Evolutionary conservation across 2,329 filamentous ascomycete genomes (phyloP).

Genomic region (Sordariomycetes sp.): DNA sequence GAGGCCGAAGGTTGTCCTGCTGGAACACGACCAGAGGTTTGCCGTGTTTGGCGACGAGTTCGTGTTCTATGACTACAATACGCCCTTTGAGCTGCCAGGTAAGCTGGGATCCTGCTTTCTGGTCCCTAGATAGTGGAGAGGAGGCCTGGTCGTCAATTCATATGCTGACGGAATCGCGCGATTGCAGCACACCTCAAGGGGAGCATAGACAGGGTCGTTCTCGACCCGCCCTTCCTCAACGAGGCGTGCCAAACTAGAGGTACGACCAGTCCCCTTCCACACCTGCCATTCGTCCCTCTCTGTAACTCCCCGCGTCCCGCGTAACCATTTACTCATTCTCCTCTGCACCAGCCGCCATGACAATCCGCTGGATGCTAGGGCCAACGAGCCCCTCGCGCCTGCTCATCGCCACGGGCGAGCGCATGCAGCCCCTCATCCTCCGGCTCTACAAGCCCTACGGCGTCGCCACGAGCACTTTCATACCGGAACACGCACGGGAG

Average conservation of each 20-base stretch:
- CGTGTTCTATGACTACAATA: constrained; percentile 61
- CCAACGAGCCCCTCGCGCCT: constrained; percentile 24
- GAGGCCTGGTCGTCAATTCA: neutral
- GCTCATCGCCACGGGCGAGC: constrained; percentile 67
- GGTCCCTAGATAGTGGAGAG: neutral
- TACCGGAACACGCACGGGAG: constrained; percentile 58
- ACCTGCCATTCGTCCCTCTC: neutral
- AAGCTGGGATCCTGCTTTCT: constrained; percentile 10
- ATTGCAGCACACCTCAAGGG: constrained; percentile 44
- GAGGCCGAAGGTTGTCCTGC: constrained; percentile 48
- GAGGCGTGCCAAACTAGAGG: constrained; percentile 74
- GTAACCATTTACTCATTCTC: neutral
- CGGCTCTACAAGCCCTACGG: constrained; percentile 59
- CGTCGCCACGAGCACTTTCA: constrained; percentile 54
- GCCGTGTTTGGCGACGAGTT: constrained; percentile 61
- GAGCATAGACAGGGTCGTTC: constrained; percentile 57
- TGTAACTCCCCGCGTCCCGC: neutral
- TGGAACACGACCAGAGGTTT: constrained; percentile 69
- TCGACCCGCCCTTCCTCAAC: constrained; percentile 71
- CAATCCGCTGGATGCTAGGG: constrained; percentile 61
- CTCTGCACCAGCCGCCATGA: constrained; percentile 49
- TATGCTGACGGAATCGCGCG: neutral
- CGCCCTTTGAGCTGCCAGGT: constrained; percentile 56
- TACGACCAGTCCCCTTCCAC: constrained; percentile 18
- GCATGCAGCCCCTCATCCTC: constrained; percentile 54